Conservation (phyloP, 495 filamentous ascomycete species). For the Neurospora tetrasperma region DNA sequence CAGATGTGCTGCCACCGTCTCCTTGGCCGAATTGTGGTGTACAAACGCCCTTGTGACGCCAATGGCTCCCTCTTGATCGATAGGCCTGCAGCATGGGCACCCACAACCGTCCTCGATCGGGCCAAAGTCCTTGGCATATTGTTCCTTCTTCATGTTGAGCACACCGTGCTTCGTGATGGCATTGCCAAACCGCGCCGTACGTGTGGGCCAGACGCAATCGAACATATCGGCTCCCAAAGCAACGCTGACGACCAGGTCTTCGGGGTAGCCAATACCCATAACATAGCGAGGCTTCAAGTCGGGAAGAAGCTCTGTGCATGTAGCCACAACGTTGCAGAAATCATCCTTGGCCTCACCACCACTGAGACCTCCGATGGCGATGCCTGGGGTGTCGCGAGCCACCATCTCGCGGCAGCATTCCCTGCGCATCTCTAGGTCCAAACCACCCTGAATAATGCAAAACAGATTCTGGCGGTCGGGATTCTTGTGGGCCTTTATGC, state of each 20-base stretch:
- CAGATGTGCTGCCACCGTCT: slow-evolving; percentile 91
- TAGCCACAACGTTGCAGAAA: slow-evolving; percentile 58
- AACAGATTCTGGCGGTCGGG: slow-evolving; percentile 86
- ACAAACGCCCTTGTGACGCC: slow-evolving; percentile 85
- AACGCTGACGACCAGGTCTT: slow-evolving; percentile 84
- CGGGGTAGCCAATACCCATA: slow-evolving; percentile 96
- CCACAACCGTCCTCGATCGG: slow-evolving; percentile 74
- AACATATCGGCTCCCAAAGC: slow-evolving; percentile 98
- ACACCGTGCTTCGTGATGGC: slow-evolving; percentile 74
- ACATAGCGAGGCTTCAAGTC: slow-evolving; percentile 92
- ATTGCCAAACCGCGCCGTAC: slow-evolving; percentile 92
- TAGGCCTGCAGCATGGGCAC: slow-evolving; percentile 65
- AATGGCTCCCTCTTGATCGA: slow-evolving; percentile 53
- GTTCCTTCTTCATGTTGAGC: slow-evolving; percentile 70
- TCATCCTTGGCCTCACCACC: slow-evolving; percentile 62
- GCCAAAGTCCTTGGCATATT: slow-evolving; percentile 66
- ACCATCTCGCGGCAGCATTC: slow-evolving; percentile 88
- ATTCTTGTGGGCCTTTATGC: slow-evolving; percentile 82
- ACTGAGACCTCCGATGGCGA: slow-evolving; percentile 89
- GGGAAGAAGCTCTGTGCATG: slow-evolving; percentile 76
- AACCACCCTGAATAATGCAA: slow-evolving; percentile 93
- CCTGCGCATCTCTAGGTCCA: slow-evolving; percentile 79
- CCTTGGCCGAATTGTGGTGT: slow-evolving; percentile 83
- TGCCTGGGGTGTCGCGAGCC: slow-evolving; percentile 80
- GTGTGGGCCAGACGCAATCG: slow-evolving; percentile 97